Base-by-base conservation (phyloP, 225 moss, liverwort and hornwort species). In the Ulota crispa region DNA sequence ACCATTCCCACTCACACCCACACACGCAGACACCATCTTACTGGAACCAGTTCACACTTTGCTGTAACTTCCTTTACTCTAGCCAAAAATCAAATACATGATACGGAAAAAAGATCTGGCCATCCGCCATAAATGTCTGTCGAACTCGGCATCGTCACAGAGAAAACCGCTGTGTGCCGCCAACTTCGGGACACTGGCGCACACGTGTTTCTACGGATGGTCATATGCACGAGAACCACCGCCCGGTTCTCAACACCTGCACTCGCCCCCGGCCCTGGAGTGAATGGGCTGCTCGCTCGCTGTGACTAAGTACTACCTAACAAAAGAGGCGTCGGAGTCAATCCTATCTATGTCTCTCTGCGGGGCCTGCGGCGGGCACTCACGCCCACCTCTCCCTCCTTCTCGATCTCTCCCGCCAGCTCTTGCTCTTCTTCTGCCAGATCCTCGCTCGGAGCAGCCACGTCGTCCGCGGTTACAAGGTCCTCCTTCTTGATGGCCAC, bases 401-500 rank as follows among this genome's bases (percentile, higher is more conserved):
- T 78, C 76, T 88, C 82, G 34, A 90, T 88, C 76, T 88, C 90
- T 10, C 85, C 87, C 13, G 77, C 73, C 74, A 26, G 86, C 64
- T 88, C 91, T 37, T 78, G 85, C 66, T 87, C 85, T 56, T 84
- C 86, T 52, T 86, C 88, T 7, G 47, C 73, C 26, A 20, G 47
- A 6, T 87, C 85, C 14, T 75, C 85, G 82, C 77, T 84, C 23
- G 73, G 7, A 31, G 36, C 70, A 23, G 57, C 72, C 70, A 78
- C 80, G 79, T 91, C 91, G 30, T 88, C 86, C 27, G 82, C 68
- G 2, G 79, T 81, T 7, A 47, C 83, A 59, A 81, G 67, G 68
- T 88, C 91, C 72, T 88, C 91, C 72, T 90, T 83, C 83, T 88
- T 88, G n/a, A 74, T 72, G 21, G 34, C 41, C 81, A 83, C 88